Evolutionary conservation across 148 eudicot genomes (phyloP).

Genomic region (Dianthus caryophyllus): DNA sequence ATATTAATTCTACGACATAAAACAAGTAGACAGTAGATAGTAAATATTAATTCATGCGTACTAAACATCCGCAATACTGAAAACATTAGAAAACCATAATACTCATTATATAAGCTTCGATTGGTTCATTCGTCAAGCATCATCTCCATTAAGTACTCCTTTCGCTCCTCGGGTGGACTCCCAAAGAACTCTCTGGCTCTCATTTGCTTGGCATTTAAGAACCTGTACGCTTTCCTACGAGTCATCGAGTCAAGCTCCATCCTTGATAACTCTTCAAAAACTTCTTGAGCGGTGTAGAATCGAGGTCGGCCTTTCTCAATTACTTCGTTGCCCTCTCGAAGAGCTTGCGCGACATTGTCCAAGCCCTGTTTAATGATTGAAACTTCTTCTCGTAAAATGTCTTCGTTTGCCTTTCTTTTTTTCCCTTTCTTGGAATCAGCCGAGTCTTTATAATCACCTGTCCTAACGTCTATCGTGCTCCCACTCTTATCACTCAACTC

Average conservation of each 20-base stretch:
- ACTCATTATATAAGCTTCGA: no score
- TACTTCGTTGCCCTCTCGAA: slow-evolving; percentile 9
- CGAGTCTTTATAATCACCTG: background rate
- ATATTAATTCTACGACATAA: no score
- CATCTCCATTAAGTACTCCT: background rate
- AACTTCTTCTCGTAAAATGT: background rate
- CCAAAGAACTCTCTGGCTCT: slow-evolving; percentile 9
- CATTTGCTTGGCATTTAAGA: background rate
- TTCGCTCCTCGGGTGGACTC: background rate
- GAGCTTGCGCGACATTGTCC: slow-evolving; percentile 2
- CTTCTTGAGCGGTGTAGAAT: background rate
- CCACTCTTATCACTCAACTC: background rate
- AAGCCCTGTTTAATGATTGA: background rate
- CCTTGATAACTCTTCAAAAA: slow-evolving; percentile 8
- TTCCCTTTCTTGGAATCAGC: slow-evolving; percentile 3
- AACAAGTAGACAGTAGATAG: no score
- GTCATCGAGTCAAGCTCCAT: background rate
- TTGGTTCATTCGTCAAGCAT: background rate
- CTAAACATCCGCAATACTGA: no score
- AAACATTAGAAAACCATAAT: no score
- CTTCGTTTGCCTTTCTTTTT: background rate
- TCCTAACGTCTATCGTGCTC: background rate
- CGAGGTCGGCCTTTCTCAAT: background rate
- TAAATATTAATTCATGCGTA: no score
- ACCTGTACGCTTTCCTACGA: slow-evolving; percentile 7